Percentiles rank a stretch among this genome's conserved stretches.
Conservation (phyloP, 2,329 filamentous ascomycete genomes). For the Penicillium sp. region DNA sequence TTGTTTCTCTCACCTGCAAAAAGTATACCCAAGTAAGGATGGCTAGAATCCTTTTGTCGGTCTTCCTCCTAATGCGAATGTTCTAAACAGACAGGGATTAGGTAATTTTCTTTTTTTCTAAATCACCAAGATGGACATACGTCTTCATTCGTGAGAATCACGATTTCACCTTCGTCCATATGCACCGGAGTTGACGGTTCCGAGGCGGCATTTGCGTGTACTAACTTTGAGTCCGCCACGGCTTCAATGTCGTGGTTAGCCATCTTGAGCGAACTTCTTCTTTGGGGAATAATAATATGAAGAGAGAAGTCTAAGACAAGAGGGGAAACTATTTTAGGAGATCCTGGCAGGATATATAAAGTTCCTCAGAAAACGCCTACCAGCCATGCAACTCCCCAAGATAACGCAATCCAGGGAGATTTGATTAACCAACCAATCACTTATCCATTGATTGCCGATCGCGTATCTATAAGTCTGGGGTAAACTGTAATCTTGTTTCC, state of each 20-base stretch:
- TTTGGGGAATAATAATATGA: background rate
- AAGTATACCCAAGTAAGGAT: conserved; percentile 1
- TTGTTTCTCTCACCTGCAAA: background rate
- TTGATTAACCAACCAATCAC: background rate
- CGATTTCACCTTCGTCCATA: background rate
- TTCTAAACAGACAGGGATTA: background rate
- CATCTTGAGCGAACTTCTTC: background rate
- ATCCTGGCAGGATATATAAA: background rate
- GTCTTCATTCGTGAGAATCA: background rate
- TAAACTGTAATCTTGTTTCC: background rate
- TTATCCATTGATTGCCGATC: background rate
- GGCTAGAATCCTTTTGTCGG: background rate
- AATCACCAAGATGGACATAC: background rate
- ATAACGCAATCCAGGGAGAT: background rate
- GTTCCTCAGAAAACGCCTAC: no score
- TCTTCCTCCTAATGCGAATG: background rate
- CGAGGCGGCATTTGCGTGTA: background rate
- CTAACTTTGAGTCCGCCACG: background rate
- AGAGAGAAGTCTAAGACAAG: background rate
- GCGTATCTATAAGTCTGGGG: background rate
- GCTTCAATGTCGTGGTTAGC: background rate
- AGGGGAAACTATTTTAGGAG: background rate
- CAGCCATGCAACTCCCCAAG: background rate
- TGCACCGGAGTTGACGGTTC: background rate
- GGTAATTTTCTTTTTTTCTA: background rate